Percentiles rank a stretch among this genome's conserved stretches.
These are phyloP conservation scores for Hyaloscypha bicolor DNA, from an alignment of 495 filamentous ascomycete genomes.

Conservation along the genomic window DNA sequence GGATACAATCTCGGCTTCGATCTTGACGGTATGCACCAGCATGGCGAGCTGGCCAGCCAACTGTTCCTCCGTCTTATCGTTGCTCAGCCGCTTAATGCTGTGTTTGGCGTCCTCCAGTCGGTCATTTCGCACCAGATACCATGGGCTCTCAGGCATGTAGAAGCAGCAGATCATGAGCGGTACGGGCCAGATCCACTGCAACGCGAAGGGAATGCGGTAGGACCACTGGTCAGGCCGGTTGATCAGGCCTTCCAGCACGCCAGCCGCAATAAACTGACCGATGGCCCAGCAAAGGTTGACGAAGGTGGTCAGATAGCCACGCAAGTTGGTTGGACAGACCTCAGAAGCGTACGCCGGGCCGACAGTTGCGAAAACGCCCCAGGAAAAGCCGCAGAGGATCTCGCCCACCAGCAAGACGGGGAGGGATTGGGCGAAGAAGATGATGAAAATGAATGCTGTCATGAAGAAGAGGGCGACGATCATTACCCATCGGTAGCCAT, in stretches of 20 bases:
- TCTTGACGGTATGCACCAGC: constrained; percentile 61
- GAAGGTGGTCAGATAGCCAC: constrained; percentile 26
- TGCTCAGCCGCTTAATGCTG: constrained; percentile 50
- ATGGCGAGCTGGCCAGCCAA: constrained; percentile 46
- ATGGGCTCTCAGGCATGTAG: constrained; percentile 52
- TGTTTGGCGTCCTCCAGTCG: constrained; percentile 49
- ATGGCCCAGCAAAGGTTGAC: constrained; percentile 68
- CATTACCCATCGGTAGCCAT: constrained; percentile 57
- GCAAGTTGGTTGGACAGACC: constrained; percentile 17
- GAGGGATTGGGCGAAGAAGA: constrained; percentile 63
- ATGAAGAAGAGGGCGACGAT: constrained; percentile 56
- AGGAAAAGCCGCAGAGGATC: constrained; percentile 72
- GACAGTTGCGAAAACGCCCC: constrained; percentile 64
- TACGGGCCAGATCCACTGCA: constrained; percentile 36
- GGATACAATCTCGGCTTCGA: constrained; percentile 58
- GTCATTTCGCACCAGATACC: constrained; percentile 61
- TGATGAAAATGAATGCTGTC: constrained; percentile 54
- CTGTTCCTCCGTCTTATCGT: constrained; percentile 35
- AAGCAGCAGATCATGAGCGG: constrained; percentile 41
- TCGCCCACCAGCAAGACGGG: constrained; percentile 63
- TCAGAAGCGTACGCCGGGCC: constrained; percentile 47
- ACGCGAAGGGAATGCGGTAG: constrained; percentile 49
- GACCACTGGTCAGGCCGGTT: constrained; percentile 45
- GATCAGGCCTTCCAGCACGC: constrained; percentile 48
- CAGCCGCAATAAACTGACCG: constrained; percentile 61